Evolutionary conservation across 2,329 filamentous ascomycete genomes (phyloP).

Genomic region (Alternaria ethzedia): DNA sequence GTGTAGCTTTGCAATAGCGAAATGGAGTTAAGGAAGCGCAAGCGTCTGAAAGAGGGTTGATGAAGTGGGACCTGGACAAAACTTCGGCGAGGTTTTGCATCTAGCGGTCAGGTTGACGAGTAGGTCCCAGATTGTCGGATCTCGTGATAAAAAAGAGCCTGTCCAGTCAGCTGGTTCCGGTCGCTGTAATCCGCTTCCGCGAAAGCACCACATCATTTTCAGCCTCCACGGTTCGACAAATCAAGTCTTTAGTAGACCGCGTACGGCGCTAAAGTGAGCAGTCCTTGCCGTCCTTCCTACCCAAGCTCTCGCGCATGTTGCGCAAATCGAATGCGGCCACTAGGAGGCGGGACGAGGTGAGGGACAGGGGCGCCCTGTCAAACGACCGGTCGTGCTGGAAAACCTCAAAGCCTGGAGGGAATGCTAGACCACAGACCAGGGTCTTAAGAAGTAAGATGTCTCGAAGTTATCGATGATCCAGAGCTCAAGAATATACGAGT

Average conservation of each 20-base stretch:
- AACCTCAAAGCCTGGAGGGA: neutral
- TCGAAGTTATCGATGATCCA: neutral
- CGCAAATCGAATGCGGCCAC: constrained; percentile 18
- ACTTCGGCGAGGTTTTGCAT: constrained; percentile 23
- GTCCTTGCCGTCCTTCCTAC: constrained; percentile 3
- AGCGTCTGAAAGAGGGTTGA: constrained; percentile 14
- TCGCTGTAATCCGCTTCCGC: constrained; percentile 34
- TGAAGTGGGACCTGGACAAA: constrained; percentile 17
- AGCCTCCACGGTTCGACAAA: constrained; percentile 22
- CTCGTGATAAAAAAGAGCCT: constrained; percentile 10
- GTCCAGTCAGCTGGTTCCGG: constrained; percentile 27
- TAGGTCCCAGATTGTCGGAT: constrained; percentile 12
- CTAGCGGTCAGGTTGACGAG: constrained; percentile 2
- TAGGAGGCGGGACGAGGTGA: constrained; percentile 8
- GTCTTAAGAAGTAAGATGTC: neutral
- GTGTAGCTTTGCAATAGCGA: constrained; percentile 8
- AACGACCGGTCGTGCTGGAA: neutral
- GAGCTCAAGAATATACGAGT: neutral
- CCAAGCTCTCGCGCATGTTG: neutral
- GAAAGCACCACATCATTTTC: constrained; percentile 33
- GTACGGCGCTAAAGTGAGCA: constrained; percentile 10
- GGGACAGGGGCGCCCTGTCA: constrained; percentile 6
- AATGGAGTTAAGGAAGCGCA: constrained; percentile 19
- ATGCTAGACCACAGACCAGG: neutral
- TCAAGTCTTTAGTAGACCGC: constrained; percentile 17